Conservation (phyloP, 164 flowering plant species). For the Brasenia schreberi region DNA sequence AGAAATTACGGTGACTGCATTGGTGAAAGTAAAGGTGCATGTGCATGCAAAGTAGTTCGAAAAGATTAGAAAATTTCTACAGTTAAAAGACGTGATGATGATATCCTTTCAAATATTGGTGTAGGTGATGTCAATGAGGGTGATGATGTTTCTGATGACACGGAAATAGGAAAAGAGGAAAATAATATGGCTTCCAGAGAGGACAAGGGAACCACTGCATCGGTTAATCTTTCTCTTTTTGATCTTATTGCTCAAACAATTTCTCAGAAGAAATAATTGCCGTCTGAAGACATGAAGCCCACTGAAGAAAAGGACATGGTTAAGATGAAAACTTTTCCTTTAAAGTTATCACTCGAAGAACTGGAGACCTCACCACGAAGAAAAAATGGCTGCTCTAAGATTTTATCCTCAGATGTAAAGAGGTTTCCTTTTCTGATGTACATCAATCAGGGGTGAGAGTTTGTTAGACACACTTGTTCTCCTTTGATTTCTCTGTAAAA, state of each 20-base stretch:
- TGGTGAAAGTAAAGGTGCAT: neutral
- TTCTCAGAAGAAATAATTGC: conserved; percentile 11
- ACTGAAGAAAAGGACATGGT: conserved; percentile 3
- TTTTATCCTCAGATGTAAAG: conserved; percentile 17
- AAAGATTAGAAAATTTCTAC: neutral
- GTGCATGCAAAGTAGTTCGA: neutral
- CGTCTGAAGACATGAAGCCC: conserved; percentile 9
- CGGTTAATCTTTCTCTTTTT: conserved; percentile 4
- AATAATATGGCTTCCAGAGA: neutral
- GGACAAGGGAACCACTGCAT: conserved; percentile 6
- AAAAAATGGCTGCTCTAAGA: conserved; percentile 22
- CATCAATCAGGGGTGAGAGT: conserved; percentile 17
- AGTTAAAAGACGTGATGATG: neutral
- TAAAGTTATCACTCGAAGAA: conserved; percentile 26
- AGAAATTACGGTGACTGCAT: neutral
- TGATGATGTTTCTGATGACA: neutral
- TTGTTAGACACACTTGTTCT: neutral
- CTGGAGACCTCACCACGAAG: conserved; percentile 20
- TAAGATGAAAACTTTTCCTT: conserved; percentile 10
- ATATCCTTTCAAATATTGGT: neutral
- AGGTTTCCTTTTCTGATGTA: conserved; percentile 12
- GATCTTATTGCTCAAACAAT: conserved; percentile 29
- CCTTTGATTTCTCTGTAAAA: neutral
- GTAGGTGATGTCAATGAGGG: neutral
- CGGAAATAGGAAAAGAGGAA: neutral